Evolutionary conservation across 2,329 filamentous ascomycete species (phyloP), one percentile per base, ranked within the genome.

Genomic region (Torrubiella hemipterigena): DNA sequence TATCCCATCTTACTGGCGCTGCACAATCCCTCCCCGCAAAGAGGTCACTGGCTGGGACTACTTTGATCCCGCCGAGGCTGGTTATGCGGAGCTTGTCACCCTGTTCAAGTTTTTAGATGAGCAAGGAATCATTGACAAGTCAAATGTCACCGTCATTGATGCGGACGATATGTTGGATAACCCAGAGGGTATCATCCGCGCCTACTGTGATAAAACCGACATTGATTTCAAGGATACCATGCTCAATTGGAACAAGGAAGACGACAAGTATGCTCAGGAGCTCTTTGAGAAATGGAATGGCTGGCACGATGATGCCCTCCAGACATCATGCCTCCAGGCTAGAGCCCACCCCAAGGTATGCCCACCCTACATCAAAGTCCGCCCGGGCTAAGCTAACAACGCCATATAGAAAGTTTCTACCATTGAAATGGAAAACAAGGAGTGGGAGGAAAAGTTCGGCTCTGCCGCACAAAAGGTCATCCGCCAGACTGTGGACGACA

Each of bases 251-350:
- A 73, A 81, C 39, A 75, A 78, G 17, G 75, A 79, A 31, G 78
- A 81, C 41, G 77, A 80, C 45, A 76, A 85, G 31, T 63, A 71
- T 38, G 89, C 87, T 4, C 66, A 69, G 42, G 67, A 74, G 40
- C 77, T 77, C 13, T 96, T 96, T 59, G 85, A 87, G 59, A 96
- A 98, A 63, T 96, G 91, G 91, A 81, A 77, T 43, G 91, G 91
- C 9, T 96, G 93, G 61, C 91, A 96, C 54, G 82, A 96, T 44
- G 91, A 96, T 63, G 91, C 86, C 11, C 83, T 96, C 45, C 67
- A 81, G 43, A 93, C 83, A 50, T 79, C 69, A 22, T 77, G 76
- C 38, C 61, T 98, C 47, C 79, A 78, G 51, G 73, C 82, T 3
- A 67, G 83, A 48, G 64, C 66, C 27, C 67, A 77, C 41, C 69